phyloP scores from a whole-genome alignment of 306 rosid species.

The Castanospermum australe region DNA sequence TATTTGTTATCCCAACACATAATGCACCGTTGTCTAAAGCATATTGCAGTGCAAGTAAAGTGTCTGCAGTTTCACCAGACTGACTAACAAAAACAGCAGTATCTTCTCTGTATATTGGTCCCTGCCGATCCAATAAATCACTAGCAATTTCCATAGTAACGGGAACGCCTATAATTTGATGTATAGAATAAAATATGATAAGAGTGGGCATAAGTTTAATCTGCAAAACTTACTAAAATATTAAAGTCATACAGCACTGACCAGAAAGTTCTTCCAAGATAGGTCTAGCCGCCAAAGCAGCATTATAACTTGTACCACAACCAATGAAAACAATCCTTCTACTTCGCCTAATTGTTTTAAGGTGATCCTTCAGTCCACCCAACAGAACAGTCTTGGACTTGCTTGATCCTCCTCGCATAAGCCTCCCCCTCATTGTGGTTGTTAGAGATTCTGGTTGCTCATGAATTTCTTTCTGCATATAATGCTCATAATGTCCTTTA shows the following conservation, averaged over 20 bases:
- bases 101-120: conserved; percentile 95
- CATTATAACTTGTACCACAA: conserved; percentile 97
- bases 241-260: conserved; percentile 39
- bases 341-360: conserved; percentile 95
- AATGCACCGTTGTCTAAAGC: conserved; percentile 94
- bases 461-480: conserved; percentile 98
- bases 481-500: conserved; percentile 87
- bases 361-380: conserved; percentile 97
- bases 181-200: conserved; percentile 18
- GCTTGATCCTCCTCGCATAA: conserved; percentile 69
- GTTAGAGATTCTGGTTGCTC: conserved; percentile 95
- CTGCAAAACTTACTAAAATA: conserved; percentile 5
- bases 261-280: conserved; percentile 98
- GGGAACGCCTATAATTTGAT: conserved; percentile 70
- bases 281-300: conserved; percentile 98
- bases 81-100: conserved; percentile 99
- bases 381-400: conserved; percentile 81
- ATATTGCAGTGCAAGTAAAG: conserved; percentile 85
- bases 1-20: conserved; percentile 95
- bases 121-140: conserved; percentile 95
- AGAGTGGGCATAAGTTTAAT: conserved; percentile 11
- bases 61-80: conserved; percentile 99
- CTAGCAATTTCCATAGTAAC: conserved; percentile 99
- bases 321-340: conserved; percentile 89
- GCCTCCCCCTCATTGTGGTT: conserved; percentile 99